These are phyloP conservation scores for Boletus tylopilopsis DNA, from an alignment of 768 basidiomycete species.

Conservation along the genomic window DNA sequence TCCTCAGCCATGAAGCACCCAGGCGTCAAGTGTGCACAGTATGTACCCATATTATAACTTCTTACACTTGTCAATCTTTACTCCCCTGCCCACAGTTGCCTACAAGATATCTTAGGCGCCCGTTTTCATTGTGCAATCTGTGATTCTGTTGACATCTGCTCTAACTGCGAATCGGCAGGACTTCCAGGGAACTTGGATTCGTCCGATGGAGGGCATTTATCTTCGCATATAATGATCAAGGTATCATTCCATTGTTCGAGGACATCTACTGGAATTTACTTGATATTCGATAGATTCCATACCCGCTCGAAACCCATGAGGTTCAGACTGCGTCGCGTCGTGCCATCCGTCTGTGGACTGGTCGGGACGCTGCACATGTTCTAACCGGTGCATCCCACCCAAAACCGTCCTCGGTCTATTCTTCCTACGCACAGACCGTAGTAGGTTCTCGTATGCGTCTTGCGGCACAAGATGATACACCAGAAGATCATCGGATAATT, in stretches of 20 bases:
- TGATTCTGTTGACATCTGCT: constrained; percentile 78
- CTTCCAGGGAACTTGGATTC: constrained; percentile 80
- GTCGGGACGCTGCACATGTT: constrained; percentile 66
- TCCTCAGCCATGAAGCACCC: constrained; percentile 66
- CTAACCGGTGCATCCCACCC: constrained; percentile 45
- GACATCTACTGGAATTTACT: constrained; percentile 1
- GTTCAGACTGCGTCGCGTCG: constrained; percentile 72
- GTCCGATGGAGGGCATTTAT: constrained; percentile 71
- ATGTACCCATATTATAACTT: constrained; percentile 29
- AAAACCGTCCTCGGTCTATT: constrained; percentile 55
- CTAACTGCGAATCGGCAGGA: constrained; percentile 84
- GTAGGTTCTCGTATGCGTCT: constrained; percentile 47
- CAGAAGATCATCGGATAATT: constrained; percentile 52
- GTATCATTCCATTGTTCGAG: constrained; percentile 33
- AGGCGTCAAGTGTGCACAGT: constrained; percentile 87
- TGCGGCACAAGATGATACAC: constrained; percentile 26
- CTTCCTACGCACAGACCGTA: constrained; percentile 65
- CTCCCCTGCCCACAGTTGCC: constrained; percentile 50
- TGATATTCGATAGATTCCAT: constrained; percentile 62
- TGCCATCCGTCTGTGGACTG: constrained; percentile 73
- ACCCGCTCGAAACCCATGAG: constrained; percentile 70
- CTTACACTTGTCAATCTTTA: neutral
- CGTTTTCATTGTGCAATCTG: constrained; percentile 93
- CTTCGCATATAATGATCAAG: constrained; percentile 94
- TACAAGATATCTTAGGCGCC: constrained; percentile 87